These are phyloP conservation scores for Grosmannia huntii DNA, from an alignment of 2,329 filamentous ascomycete species.

Conservation along the genomic window DNA sequence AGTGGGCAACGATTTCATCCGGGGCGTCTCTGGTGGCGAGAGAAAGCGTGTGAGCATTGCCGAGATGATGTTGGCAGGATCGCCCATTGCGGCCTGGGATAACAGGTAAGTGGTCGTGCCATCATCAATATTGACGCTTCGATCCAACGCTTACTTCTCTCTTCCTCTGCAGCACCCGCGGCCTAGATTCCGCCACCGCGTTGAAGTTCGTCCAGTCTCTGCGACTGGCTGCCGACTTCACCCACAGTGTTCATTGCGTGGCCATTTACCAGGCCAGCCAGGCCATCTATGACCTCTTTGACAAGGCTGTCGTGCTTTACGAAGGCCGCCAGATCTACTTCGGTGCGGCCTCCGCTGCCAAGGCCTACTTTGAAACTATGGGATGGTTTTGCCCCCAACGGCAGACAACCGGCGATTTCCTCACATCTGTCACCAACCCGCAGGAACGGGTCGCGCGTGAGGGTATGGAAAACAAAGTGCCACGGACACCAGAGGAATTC, in stretches of 20 bases:
- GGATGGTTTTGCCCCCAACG: slow-evolving; percentile 47
- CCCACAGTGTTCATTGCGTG: slow-evolving; percentile 44
- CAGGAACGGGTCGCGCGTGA: slow-evolving; percentile 26
- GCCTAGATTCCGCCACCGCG: slow-evolving; percentile 53
- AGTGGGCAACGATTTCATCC: slow-evolving; percentile 54
- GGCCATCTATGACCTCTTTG: slow-evolving; percentile 52
- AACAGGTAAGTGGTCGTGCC: slow-evolving; percentile 29
- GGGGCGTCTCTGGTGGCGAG: slow-evolving; percentile 49
- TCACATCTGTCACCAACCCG: slow-evolving; percentile 46
- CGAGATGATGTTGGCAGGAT: slow-evolving; percentile 48
- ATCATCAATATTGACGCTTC: not conserved
- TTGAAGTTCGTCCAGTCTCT: slow-evolving; percentile 53
- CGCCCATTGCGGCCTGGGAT: slow-evolving; percentile 58
- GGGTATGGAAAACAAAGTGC: slow-evolving; percentile 42
- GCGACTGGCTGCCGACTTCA: slow-evolving; percentile 53
- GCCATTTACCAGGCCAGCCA: slow-evolving; percentile 57
- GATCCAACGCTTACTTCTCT: not conserved
- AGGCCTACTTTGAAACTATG: slow-evolving; percentile 51
- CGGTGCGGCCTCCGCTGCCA: slow-evolving; percentile 45
- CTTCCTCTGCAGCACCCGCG: slow-evolving; percentile 30
- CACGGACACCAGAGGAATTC: slow-evolving; percentile 49
- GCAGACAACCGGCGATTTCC: slow-evolving; percentile 63
- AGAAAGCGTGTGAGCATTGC: slow-evolving; percentile 65
- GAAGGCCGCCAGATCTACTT: slow-evolving; percentile 53
- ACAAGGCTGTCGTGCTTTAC: slow-evolving; percentile 63